Evolutionary conservation across 306 rosid genomes (phyloP).

Genomic region (Arachis hypogaea): DNA sequence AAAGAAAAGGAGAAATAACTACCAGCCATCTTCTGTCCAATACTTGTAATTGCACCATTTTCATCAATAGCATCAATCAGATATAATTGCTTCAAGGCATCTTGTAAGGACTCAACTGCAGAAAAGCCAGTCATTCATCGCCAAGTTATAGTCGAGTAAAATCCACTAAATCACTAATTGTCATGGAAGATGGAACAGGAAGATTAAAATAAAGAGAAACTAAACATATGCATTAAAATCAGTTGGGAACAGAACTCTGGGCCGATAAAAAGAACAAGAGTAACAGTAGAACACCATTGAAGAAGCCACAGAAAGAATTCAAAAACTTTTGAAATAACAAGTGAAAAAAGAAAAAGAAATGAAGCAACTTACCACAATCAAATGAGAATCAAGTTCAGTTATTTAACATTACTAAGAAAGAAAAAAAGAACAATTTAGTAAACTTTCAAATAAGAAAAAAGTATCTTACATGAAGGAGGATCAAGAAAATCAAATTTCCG

Average conservation of each 20-base stretch:
- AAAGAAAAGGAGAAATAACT: conserved; percentile 41
- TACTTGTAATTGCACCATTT: conserved; percentile 74
- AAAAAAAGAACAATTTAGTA: not conserved
- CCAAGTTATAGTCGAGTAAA: conserved; percentile 26
- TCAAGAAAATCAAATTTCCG: too few species aligned
- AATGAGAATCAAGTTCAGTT: conserved; percentile 28
- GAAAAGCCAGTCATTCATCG: conserved; percentile 47
- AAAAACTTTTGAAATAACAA: conserved; percentile 6
- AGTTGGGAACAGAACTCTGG: not conserved
- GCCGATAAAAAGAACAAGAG: not conserved
- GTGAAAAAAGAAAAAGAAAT: not conserved
- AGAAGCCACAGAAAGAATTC: conserved; percentile 4
- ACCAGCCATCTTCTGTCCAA: conserved; percentile 97
- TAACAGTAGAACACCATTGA: not conserved
- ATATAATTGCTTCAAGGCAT: conserved; percentile 91
- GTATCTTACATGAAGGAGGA: too few species aligned
- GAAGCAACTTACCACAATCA: conserved; percentile 1
- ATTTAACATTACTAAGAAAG: conserved; percentile 19
- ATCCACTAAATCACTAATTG: conserved; percentile 10
- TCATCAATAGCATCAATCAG: conserved; percentile 93
- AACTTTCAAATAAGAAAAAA: not conserved
- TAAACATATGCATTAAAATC: conserved; percentile 16
- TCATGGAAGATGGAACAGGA: conserved; percentile 11
- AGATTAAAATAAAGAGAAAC: conserved; percentile 22
- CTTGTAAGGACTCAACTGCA: conserved; percentile 89